These are phyloP conservation scores for Epichloe amarillans DNA, from an alignment of 2,329 filamentous ascomycete genomes.

Conservation along the genomic window DNA sequence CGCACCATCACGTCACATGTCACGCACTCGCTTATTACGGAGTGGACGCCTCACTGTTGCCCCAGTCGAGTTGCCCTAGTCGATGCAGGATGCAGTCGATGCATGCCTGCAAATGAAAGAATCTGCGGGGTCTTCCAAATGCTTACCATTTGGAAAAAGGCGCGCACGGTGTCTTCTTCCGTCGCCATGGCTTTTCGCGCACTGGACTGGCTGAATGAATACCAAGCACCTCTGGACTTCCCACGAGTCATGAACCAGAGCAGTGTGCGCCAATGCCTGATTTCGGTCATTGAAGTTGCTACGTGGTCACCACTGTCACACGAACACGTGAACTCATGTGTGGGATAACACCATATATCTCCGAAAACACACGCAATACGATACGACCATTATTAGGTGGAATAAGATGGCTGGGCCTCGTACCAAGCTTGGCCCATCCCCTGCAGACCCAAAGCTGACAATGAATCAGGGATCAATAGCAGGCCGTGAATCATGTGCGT, in stretches of 20 bases:
- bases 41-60: neutral
- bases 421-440: neutral
- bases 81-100: neutral
- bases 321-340: neutral
- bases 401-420: neutral
- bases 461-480: neutral
- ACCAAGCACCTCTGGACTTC: neutral
- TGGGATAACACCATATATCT: neutral
- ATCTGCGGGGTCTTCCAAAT: neutral
- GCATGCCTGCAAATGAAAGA: neutral
- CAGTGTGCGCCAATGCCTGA: constrained; percentile 2
- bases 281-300: neutral
- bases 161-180: neutral
- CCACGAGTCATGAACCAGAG: neutral
- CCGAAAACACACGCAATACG: neutral
- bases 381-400: neutral
- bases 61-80: constrained; percentile 1
- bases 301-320: neutral
- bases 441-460: neutral
- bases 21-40: neutral
- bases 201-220: neutral
- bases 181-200: neutral
- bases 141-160: neutral
- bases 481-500: neutral
- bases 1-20: constrained; percentile 6